Percentiles rank a stretch among this genome's conserved stretches.
Conservation (phyloP, 306 rosid genomes). For the Vigna trinervia region DNA sequence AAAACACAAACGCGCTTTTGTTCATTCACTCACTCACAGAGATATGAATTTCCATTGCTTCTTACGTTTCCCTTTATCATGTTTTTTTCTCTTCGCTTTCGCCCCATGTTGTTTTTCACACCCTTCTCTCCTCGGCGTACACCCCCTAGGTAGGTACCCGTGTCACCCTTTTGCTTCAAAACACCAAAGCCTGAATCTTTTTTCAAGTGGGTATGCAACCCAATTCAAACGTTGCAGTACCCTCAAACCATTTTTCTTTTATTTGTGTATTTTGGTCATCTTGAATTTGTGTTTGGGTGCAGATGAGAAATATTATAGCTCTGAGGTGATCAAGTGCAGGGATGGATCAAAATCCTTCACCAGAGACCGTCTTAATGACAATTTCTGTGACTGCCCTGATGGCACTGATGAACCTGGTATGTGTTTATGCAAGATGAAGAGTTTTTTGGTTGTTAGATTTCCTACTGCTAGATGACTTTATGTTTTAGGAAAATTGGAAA, state of each 20-base stretch:
- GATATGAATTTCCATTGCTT: slow-evolving; percentile 40
- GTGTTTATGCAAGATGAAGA: slow-evolving; percentile 42
- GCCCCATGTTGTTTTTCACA: slow-evolving; percentile 44
- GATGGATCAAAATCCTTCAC: slow-evolving; percentile 73
- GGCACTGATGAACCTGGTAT: slow-evolving; percentile 95
- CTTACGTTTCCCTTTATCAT: slow-evolving; percentile 43
- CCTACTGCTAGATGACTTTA: slow-evolving; percentile 1
- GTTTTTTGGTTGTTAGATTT: background rate
- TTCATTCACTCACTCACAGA: background rate
- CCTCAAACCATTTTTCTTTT: slow-evolving; percentile 29
- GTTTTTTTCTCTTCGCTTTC: slow-evolving; percentile 51
- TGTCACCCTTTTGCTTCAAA: slow-evolving; percentile 27
- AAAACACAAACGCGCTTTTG: background rate
- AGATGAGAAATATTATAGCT: slow-evolving; percentile 74
- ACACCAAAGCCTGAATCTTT: slow-evolving; percentile 36
- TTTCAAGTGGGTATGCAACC: slow-evolving; percentile 7
- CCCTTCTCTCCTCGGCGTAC: slow-evolving; percentile 66
- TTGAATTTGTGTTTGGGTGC: slow-evolving; percentile 48
- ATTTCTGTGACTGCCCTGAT: slow-evolving; percentile 87
- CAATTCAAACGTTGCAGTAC: slow-evolving; percentile 30
- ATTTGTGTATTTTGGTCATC: slow-evolving; percentile 8
- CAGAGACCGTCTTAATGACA: slow-evolving; percentile 79
- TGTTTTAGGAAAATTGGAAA: background rate
- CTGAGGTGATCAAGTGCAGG: slow-evolving; percentile 73
- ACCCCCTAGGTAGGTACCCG: slow-evolving; percentile 68